Conservation (phyloP, 805 yeast species). For the Lachancea kluyveri region DNA sequence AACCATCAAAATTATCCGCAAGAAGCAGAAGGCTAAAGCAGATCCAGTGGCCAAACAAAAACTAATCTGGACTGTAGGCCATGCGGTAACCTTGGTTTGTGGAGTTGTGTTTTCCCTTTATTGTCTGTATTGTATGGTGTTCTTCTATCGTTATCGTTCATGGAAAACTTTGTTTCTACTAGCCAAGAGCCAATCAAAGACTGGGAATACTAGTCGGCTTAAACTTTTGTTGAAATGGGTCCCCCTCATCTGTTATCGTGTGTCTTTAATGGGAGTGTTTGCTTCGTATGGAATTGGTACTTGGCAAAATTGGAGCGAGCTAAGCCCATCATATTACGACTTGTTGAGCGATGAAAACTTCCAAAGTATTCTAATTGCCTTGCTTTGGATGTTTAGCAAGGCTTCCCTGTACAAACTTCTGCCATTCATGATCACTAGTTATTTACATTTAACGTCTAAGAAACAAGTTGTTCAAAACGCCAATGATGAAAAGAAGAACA, state of each 20-base stretch:
- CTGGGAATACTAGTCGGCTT: constrained; percentile 19
- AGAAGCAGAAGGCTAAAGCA: constrained; percentile 13
- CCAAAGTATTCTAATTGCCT: constrained; percentile 54
- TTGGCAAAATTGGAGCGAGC: constrained; percentile 52
- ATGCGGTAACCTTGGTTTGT: constrained; percentile 18
- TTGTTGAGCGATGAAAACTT: constrained; percentile 70
- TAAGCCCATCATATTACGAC: constrained; percentile 55
- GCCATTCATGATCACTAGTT: constrained; percentile 53
- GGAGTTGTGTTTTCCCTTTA: constrained; percentile 25
- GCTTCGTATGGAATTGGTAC: constrained; percentile 47
- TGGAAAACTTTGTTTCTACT: constrained; percentile 30
- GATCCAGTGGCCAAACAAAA: constrained; percentile 23
- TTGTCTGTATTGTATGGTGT: constrained; percentile 20
- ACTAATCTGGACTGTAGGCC: constrained; percentile 27
- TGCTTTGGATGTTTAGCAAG: constrained; percentile 59
- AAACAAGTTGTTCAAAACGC: constrained; percentile 16
- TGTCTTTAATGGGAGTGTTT: constrained; percentile 51
- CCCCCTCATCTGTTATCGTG: constrained; percentile 47
- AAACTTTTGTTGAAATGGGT: constrained; percentile 21
- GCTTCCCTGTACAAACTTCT: constrained; percentile 57
- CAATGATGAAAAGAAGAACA: constrained; percentile 9
- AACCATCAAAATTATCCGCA: constrained; percentile 23
- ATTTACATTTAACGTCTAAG: constrained; percentile 45
- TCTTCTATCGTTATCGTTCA: constrained; percentile 27
- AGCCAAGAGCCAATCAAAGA: constrained; percentile 11